Evolutionary conservation across 1,284 basidiomycete species (phyloP).

Genomic region (Phlebopus sp.): DNA sequence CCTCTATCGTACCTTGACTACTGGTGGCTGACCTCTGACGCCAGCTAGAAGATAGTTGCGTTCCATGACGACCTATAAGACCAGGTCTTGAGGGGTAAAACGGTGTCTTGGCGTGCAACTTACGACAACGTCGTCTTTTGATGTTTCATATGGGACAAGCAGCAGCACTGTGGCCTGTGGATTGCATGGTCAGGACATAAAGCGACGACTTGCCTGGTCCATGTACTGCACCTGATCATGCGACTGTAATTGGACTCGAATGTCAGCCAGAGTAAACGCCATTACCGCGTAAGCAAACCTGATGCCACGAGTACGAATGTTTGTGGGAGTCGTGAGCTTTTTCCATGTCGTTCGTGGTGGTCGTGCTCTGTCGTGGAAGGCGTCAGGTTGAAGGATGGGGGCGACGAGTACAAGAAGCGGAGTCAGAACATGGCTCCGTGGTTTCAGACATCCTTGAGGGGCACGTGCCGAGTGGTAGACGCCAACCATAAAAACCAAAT

Average conservation of each 20-base stretch:
- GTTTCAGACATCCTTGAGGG: background rate
- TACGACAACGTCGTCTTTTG: slow-evolving; percentile 68
- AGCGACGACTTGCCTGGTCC: slow-evolving; percentile 7
- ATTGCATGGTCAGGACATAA: slow-evolving; percentile 19
- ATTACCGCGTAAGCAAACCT: slow-evolving; percentile 37
- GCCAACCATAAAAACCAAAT: slow-evolving; percentile 14
- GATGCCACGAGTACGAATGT: slow-evolving; percentile 61
- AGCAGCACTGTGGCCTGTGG: slow-evolving; percentile 72
- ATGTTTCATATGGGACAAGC: slow-evolving; percentile 65
- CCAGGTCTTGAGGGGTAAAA: background rate
- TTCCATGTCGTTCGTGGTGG: slow-evolving; percentile 18
- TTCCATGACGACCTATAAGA: slow-evolving; percentile 63
- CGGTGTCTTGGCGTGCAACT: slow-evolving; percentile 25
- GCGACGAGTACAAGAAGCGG: slow-evolving; percentile 19
- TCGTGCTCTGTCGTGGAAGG: slow-evolving; percentile 13
- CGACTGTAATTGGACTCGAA: slow-evolving; percentile 38
- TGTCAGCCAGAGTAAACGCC: slow-evolving; percentile 17
- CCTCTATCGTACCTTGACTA: slow-evolving; percentile 56
- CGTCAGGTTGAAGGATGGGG: slow-evolving; percentile 6
- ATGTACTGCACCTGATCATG: slow-evolving; percentile 57
- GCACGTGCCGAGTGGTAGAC: background rate
- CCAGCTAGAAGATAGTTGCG: slow-evolving; percentile 67
- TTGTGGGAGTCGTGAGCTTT: slow-evolving; percentile 34
- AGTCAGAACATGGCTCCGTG: slow-evolving; percentile 29
- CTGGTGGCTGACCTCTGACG: slow-evolving; percentile 61